Conservation (phyloP, 148 eudicot genomes). For the Heliosperma pusillum region DNA sequence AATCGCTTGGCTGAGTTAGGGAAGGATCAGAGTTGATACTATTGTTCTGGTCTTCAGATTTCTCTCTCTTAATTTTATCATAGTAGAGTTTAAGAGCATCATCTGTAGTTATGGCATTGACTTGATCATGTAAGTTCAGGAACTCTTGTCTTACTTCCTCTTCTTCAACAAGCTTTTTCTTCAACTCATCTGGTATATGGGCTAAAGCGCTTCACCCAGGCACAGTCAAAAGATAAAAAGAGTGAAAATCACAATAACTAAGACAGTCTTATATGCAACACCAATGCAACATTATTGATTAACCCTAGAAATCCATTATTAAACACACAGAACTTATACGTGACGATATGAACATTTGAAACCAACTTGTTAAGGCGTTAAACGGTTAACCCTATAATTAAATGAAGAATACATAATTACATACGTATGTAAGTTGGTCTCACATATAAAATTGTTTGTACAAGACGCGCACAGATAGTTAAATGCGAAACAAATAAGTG, state of each 20-base stretch:
- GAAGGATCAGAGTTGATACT: constrained; percentile 17
- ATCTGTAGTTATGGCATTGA: constrained; percentile 44
- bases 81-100: constrained; percentile 64
- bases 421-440: too few species aligned
- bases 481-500: neutral
- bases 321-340: too few species aligned
- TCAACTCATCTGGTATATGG: constrained; percentile 53
- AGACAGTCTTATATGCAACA: neutral
- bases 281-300: too few species aligned
- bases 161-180: constrained; percentile 45
- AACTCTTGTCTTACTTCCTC: constrained; percentile 48
- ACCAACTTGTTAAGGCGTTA: too few species aligned
- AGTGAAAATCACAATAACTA: neutral
- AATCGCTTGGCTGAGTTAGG: constrained; percentile 13
- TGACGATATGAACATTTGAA: neutral
- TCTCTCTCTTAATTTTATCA: constrained; percentile 35
- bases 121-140: constrained; percentile 47
- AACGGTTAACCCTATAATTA: too few species aligned
- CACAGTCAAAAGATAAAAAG: neutral
- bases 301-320: too few species aligned
- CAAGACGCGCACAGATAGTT: neutral
- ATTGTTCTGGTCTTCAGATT: constrained; percentile 17
- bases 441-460: too few species aligned
- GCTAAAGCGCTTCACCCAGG: constrained; percentile 48
- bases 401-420: too few species aligned